Conservation (phyloP, 2,329 filamentous ascomycete species). For the Aureobasidium namibiae region DNA sequence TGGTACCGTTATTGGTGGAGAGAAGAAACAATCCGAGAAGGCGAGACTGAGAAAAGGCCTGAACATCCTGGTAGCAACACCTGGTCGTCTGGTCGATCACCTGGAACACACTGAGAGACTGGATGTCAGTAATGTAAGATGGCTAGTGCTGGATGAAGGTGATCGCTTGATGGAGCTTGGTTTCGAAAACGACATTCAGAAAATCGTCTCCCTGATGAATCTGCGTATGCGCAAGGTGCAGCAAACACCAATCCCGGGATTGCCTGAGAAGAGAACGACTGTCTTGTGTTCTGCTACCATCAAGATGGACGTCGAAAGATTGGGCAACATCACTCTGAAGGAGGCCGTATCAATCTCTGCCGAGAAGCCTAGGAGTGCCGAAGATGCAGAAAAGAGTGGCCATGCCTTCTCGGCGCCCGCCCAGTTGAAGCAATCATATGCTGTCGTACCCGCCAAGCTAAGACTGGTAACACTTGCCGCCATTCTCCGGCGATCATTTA, state of each 20-base stretch:
- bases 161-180: conserved; percentile 98
- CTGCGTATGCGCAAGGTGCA: conserved; percentile 54
- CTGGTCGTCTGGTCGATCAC: conserved; percentile 84
- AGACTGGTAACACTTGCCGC: conserved; percentile 81
- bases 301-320: conserved; percentile 91
- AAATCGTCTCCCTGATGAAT: conserved; percentile 73
- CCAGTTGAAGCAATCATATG: conserved; percentile 87
- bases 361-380: conserved; percentile 42
- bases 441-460: conserved; percentile 80
- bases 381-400: conserved; percentile 38
- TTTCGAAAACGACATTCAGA: conserved; percentile 88
- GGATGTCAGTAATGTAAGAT: conserved; percentile 80
- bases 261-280: conserved; percentile 72
- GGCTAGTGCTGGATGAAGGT: conserved; percentile 91
- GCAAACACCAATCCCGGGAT: conserved; percentile 51
- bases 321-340: conserved; percentile 91
- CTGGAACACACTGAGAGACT: conserved; percentile 85
- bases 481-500: conserved; percentile 78
- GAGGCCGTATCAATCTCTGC: conserved; percentile 77
- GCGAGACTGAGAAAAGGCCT: conserved; percentile 87
- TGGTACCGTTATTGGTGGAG: conserved; percentile 69
- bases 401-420: conserved; percentile 71
- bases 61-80: conserved; percentile 92
- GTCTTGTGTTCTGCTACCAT: conserved; percentile 93
- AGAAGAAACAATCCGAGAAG: conserved; percentile 77